Conservation (phyloP, 2,329 filamentous ascomycete species). For the Claviceps purpurea region DNA sequence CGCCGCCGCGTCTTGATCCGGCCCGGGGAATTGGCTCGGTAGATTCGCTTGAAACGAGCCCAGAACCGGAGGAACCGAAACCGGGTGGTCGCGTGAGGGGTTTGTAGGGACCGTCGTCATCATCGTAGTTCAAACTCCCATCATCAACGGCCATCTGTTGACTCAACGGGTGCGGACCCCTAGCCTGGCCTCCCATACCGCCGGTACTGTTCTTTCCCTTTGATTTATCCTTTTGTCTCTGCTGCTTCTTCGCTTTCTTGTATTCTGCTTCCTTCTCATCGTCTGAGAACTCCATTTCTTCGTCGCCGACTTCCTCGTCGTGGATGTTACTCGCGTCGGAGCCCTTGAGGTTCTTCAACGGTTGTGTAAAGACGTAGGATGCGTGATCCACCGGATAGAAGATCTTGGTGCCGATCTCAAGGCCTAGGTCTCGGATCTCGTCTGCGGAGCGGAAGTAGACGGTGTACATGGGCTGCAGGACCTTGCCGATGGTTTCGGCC, state of each 20-base stretch:
- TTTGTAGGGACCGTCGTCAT: constrained; percentile 56
- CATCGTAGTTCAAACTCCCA: constrained; percentile 51
- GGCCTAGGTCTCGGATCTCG: constrained; percentile 52
- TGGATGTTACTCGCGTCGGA: constrained; percentile 91
- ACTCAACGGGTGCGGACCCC: constrained; percentile 26
- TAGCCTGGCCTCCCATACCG: constrained; percentile 19
- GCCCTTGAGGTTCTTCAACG: constrained; percentile 65
- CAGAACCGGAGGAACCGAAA: constrained; percentile 30
- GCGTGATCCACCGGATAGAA: constrained; percentile 73
- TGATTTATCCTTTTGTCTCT: constrained; percentile 43
- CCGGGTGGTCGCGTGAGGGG: constrained; percentile 56
- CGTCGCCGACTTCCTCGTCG: constrained; percentile 76
- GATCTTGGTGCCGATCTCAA: constrained; percentile 57
- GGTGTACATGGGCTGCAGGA: constrained; percentile 76
- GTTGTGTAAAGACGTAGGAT: constrained; percentile 74
- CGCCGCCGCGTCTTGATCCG: constrained; percentile 14
- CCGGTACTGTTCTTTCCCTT: constrained; percentile 26
- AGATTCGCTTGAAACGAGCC: constrained; percentile 28
- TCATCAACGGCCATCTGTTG: constrained; percentile 25
- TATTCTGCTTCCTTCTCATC: constrained; percentile 86
- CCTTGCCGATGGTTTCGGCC: constrained; percentile 74
- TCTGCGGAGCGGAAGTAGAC: constrained; percentile 58
- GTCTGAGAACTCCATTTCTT: constrained; percentile 91
- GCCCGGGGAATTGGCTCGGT: constrained; percentile 20
- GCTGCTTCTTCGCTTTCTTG: constrained; percentile 56